These are phyloP conservation scores for Biscogniauxia mediterranea DNA, from an alignment of 2,329 filamentous ascomycete species.

Conservation along the genomic window DNA sequence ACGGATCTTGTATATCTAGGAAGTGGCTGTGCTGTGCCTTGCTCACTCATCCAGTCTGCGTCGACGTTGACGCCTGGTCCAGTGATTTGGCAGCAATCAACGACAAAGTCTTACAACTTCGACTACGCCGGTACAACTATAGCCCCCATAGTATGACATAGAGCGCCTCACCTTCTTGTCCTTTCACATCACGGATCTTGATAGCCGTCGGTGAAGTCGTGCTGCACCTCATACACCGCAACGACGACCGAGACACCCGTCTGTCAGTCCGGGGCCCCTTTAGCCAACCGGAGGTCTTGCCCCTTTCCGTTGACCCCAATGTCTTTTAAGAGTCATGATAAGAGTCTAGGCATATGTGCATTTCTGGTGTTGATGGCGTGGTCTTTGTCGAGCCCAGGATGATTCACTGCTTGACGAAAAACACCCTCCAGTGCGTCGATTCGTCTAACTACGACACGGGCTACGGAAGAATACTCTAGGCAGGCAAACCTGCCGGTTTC, in stretches of 20 bases:
- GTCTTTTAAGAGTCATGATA: background rate
- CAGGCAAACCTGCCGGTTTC: background rate
- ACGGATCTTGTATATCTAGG: constrained; percentile 11
- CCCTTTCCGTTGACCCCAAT: background rate
- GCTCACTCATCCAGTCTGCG: background rate
- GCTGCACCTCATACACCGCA: background rate
- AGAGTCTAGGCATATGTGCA: background rate
- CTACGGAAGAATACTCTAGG: background rate
- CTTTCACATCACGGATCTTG: background rate
- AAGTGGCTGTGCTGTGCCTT: constrained; percentile 19
- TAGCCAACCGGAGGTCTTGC: background rate
- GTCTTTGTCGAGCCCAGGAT: background rate
- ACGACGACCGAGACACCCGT: background rate
- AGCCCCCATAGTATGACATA: background rate
- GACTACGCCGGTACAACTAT: background rate
- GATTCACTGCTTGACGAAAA: background rate
- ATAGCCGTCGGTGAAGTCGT: background rate
- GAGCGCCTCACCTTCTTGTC: background rate
- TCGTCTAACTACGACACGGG: background rate
- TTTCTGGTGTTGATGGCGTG: background rate
- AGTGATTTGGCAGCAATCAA: constrained; percentile 12
- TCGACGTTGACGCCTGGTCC: constrained; percentile 13
- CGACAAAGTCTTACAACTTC: background rate
- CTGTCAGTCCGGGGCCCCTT: background rate
- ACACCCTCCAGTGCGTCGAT: background rate